phyloP scores from a whole-genome alignment of 192 early-diverging fungal genomes.

The Backusella psychrophila region DNA sequence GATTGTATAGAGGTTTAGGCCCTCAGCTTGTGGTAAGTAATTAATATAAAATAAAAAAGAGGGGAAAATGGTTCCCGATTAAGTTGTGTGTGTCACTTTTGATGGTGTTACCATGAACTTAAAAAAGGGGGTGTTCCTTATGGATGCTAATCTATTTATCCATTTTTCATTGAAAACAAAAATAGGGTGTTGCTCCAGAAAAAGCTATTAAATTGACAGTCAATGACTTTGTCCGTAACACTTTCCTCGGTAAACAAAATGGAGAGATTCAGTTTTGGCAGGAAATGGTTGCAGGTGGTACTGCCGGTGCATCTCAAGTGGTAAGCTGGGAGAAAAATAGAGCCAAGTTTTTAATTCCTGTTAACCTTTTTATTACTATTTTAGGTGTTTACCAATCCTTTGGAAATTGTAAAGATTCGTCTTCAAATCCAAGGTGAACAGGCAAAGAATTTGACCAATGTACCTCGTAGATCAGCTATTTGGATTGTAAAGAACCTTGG shows the following conservation, averaged over 20 bases:
- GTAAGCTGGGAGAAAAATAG: conserved; percentile 34
- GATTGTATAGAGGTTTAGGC: conserved; percentile 89
- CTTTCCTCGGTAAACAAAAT: conserved; percentile 55
- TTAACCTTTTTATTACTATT: not conserved
- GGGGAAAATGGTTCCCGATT: not conserved
- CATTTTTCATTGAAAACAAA: not conserved
- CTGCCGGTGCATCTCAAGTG: conserved; percentile 85
- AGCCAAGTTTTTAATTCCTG: not conserved
- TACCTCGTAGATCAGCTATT: conserved; percentile 70
- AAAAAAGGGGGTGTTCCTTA: not conserved
- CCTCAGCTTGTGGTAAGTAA: conserved; percentile 82
- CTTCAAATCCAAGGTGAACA: conserved; percentile 87
- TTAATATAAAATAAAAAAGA: not conserved
- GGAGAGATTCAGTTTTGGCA: conserved; percentile 74
- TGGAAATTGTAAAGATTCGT: conserved; percentile 99
- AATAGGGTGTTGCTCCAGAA: conserved; percentile 89
- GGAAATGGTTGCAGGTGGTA: conserved; percentile 85
- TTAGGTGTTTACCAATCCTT: conserved; percentile 83
- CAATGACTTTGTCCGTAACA: conserved; percentile 85
- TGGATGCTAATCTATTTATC: not conserved
- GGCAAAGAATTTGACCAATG: conserved; percentile 44
- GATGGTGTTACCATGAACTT: not conserved
- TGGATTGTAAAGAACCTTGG: conserved; percentile 89
- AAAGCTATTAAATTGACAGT: conserved; percentile 98
- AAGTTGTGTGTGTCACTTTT: not conserved